Base-by-base conservation (phyloP, 495 filamentous ascomycete species). In the Chaetomium tenue region DNA sequence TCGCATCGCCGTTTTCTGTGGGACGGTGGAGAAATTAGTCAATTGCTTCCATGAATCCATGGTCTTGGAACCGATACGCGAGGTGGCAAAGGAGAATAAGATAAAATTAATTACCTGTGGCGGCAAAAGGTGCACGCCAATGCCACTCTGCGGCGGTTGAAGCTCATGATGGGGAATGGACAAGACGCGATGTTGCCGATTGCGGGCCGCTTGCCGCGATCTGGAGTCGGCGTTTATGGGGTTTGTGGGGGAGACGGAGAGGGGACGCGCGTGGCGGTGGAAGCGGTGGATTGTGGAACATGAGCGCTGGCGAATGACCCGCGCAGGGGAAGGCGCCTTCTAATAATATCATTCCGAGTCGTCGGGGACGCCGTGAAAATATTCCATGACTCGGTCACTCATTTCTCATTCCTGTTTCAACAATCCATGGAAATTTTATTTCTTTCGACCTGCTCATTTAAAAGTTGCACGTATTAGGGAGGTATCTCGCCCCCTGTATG, bases 61-160 rank as follows among this genome's bases (percentile, higher is more conserved):
- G 30, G 8, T 40, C 13, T 12, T 15, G 46, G 46, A 2, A 22
- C 4, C 9, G 18, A n/a, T 23, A 23, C n/a, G 40, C 40, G 16
- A 18, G 13, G 40, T 3, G 40, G 40, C 2, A 37, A 12, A 37
- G 33, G 1, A 37, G 11, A 37, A 47, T 26, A 30, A 30, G 9
- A 12, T 37, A 37, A 37, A 37, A 47, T 44, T 28, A 37, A 47
- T 44, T 28, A 58, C 56, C 56, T 46, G 39, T 58, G 56, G 13
- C 56, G 56, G 23, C 56, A 58, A 26, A 44, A 58, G 3, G 56
- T 28, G 9, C 56, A 58, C 0, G 56, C 56, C 40, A 58, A 11
- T 28, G 56, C 56, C 5, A 58, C 56, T 26, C 56, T 39, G 15
- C 56, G 39, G 39, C 56, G 56, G 56, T 58, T 58, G 56, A 58